These are phyloP conservation scores for Pouteria glomerata DNA, from an alignment of 148 eudicot species.

Conservation along the genomic window DNA sequence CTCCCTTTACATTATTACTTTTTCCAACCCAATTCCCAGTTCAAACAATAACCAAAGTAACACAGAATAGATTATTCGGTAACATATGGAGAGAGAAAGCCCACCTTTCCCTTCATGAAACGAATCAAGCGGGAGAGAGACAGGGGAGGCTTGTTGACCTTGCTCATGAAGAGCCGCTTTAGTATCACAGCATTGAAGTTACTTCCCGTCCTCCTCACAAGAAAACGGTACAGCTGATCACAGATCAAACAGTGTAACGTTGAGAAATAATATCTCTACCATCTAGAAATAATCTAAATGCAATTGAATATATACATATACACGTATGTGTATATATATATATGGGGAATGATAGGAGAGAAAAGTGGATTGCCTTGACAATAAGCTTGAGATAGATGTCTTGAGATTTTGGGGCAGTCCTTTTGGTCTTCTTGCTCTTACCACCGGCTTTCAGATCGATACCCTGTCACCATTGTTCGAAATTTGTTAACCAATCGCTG, in stretches of 20 bases:
- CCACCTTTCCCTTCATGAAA: conserved; percentile 51
- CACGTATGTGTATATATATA: neutral
- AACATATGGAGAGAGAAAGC: neutral
- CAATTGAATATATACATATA: neutral
- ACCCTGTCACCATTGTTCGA: conserved; percentile 25
- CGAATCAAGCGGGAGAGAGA: conserved; percentile 58
- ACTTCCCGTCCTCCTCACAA: conserved; percentile 73
- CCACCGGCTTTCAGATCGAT: conserved; percentile 60
- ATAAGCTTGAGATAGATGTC: conserved; percentile 54
- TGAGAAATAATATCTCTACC: neutral
- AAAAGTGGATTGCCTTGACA: conserved; percentile 34
- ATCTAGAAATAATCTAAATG: neutral
- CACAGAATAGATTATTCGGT: neutral
- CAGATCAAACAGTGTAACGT: neutral
- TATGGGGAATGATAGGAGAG: neutral
- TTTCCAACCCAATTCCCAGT: no score
- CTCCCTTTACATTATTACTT: no score
- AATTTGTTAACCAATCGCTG: no score
- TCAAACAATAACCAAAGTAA: neutral
- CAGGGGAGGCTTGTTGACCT: conserved; percentile 62
- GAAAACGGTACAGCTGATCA: conserved; percentile 58
- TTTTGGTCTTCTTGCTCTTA: conserved; percentile 49
- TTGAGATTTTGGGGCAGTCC: conserved; percentile 53
- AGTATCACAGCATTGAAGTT: conserved; percentile 66
- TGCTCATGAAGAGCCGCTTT: conserved; percentile 82